A percentile compares a stretch with the other conserved stretches of the same genome.
Evolutionary conservation across 257 asterid genomes (phyloP).

Genomic region (Solanum piurae): DNA sequence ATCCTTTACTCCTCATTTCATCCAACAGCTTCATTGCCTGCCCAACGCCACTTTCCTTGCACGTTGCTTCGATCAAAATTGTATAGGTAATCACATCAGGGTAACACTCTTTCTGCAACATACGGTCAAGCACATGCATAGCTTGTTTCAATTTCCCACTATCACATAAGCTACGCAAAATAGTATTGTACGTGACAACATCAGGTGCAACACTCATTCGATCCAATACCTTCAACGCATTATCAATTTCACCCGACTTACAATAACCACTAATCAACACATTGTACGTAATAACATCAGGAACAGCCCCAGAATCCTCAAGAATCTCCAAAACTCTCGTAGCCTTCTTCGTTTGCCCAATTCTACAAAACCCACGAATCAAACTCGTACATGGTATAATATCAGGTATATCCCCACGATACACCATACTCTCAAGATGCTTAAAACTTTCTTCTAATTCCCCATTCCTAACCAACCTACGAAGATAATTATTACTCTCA

Average conservation of each 20-base stretch:
- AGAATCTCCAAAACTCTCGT: slow-evolving; percentile 62
- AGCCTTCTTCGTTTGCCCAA: slow-evolving; percentile 55
- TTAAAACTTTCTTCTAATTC: slow-evolving; percentile 60
- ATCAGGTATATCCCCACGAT: slow-evolving; percentile 65
- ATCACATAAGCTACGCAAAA: slow-evolving; percentile 58
- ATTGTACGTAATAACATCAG: slow-evolving; percentile 84
- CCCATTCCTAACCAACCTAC: slow-evolving; percentile 56
- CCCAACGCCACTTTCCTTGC: slow-evolving; percentile 57
- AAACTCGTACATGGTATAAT: slow-evolving; percentile 60
- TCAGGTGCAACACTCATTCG: slow-evolving; percentile 76
- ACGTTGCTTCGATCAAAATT: slow-evolving; percentile 71
- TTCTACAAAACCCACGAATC: slow-evolving; percentile 70
- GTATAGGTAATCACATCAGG: slow-evolving; percentile 81
- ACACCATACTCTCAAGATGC: slow-evolving; percentile 65
- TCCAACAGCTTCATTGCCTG: slow-evolving; percentile 74
- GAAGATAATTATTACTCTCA: slow-evolving; percentile 61
- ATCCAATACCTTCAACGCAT: slow-evolving; percentile 52
- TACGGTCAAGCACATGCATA: slow-evolving; percentile 63
- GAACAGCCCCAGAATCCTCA: slow-evolving; percentile 77
- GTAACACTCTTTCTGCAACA: slow-evolving; percentile 51
- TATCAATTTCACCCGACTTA: slow-evolving; percentile 58
- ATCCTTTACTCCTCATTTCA: slow-evolving; percentile 72
- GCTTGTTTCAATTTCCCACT: slow-evolving; percentile 67
- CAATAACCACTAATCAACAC: slow-evolving; percentile 79
- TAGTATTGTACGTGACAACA: slow-evolving; percentile 77